Evolutionary conservation across 805 yeast species (phyloP), one percentile per base, ranked within the genome.

Genomic region (Kurtzmaniella fragi): DNA sequence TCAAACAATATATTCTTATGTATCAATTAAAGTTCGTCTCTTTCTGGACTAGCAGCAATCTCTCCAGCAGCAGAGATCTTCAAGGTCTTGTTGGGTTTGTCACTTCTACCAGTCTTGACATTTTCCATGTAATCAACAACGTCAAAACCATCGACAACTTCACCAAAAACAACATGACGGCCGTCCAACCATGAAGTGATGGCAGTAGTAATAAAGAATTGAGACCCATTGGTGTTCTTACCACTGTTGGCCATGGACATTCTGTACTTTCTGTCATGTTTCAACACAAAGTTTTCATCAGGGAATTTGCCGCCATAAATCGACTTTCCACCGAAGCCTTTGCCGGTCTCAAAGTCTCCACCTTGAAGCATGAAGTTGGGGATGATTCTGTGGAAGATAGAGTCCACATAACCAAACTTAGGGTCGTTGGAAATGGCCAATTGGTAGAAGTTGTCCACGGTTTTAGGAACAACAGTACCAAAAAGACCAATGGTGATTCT

Each of bases 141-240:
- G 48, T 91, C 96, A 70, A 80, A 73, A 35, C 98, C 98, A 41
- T 83, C 89, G 13, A 88, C 42, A 40, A 93, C 96, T 67, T 88
- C 87, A 49, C 99, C 99, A 56, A 93, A 93, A 31, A 93, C 99
- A 57, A 93, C 99, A 64, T 93, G 99, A 52, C 71, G 80, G 48
- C 95, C 93, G 57, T 93, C 88, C 57, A 93, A 78, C 98, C 99
- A 93, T 36, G 82, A 69, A 41, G 96, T 87, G 28, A 77, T 75
- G 16, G 84, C 96, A 20, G 97, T 90, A 56, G 96, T 89, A 68
- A 93, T 84, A 75, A 90, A 90, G 61, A 90, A 90, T 67, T 89
- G 97, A 28, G 96, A 88, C 15, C 96, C 96, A 61, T 89, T 89
- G 64, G 78, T 82, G 65, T 82, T 71, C 46, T 59, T 77, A 48